Evolutionary conservation across 2,329 filamentous ascomycete species (phyloP).

Genomic region (Claviceps cyperi): DNA sequence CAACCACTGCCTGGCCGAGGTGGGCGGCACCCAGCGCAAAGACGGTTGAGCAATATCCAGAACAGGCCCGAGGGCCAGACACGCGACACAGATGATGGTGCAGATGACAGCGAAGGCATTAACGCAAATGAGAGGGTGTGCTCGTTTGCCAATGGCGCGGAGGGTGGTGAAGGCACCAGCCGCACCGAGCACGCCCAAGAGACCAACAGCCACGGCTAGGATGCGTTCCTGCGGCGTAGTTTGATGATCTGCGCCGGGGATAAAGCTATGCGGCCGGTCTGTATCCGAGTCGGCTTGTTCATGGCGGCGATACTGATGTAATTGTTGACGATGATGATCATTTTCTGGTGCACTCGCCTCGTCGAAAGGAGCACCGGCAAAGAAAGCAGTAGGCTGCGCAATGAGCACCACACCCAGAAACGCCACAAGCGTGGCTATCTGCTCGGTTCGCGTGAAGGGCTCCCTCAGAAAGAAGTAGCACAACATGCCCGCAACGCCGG

Average conservation of each 20-base stretch:
- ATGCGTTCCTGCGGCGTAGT: constrained; percentile 50
- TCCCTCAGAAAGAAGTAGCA: constrained; percentile 64
- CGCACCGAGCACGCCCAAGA: constrained; percentile 65
- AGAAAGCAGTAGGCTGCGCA: constrained; percentile 51
- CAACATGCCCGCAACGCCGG: constrained; percentile 63
- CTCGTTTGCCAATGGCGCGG: constrained; percentile 63
- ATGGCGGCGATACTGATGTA: background rate
- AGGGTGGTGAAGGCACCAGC: constrained; percentile 63
- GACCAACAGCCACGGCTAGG: constrained; percentile 52
- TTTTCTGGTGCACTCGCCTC: constrained; percentile 1
- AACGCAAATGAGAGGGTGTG: constrained; percentile 70
- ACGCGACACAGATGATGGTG: constrained; percentile 48
- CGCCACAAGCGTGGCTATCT: constrained; percentile 61
- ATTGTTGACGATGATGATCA: background rate
- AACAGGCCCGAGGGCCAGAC: constrained; percentile 38
- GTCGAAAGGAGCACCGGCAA: constrained; percentile 16
- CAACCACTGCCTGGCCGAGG: constrained; percentile 41
- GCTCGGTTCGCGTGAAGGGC: constrained; percentile 63
- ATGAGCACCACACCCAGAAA: constrained; percentile 72
- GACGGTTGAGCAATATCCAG: constrained; percentile 30
- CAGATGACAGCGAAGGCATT: constrained; percentile 69
- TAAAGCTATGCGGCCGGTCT: background rate
- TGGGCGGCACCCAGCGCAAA: constrained; percentile 28
- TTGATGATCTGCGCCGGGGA: constrained; percentile 21
- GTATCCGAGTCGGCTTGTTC: background rate